These are phyloP conservation scores for Haplosporangium gracile DNA, from an alignment of 192 early-diverging fungal genomes.

Conservation along the genomic window DNA sequence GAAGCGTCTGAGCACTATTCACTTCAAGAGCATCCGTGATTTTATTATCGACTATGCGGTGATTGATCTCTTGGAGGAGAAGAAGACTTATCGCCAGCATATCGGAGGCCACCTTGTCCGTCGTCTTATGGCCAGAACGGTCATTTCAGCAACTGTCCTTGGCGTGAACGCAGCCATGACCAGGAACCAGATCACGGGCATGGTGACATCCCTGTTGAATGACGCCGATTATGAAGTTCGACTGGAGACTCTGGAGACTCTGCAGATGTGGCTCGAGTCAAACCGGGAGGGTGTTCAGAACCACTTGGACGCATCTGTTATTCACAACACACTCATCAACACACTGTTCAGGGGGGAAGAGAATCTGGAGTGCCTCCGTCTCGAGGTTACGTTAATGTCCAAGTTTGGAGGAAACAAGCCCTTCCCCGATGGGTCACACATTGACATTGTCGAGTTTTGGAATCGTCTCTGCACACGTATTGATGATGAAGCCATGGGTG, in stretches of 20 bases:
- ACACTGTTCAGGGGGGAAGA: constrained; percentile 59
- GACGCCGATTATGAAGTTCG: constrained; percentile 79
- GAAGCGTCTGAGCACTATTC: constrained; percentile 28
- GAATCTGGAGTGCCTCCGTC: constrained; percentile 60
- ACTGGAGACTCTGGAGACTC: constrained; percentile 61
- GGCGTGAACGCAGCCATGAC: constrained; percentile 25
- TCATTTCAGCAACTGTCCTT: constrained; percentile 37
- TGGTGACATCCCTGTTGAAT: constrained; percentile 57
- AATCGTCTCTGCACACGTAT: constrained; percentile 57
- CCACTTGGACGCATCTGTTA: constrained; percentile 5
- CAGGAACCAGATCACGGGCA: constrained; percentile 15
- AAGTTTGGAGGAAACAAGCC: constrained; percentile 31
- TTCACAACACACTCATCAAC: constrained; percentile 56
- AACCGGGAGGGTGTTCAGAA: constrained; percentile 2
- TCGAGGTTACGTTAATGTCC: constrained; percentile 61
- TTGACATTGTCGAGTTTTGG: constrained; percentile 57
- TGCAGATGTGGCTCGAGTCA: constrained; percentile 33
- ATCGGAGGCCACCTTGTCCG: constrained; percentile 60
- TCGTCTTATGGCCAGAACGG: constrained; percentile 54
- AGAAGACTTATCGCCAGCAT: constrained; percentile 38
- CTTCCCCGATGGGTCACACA: constrained; percentile 21
- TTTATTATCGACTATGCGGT: constrained; percentile 45
- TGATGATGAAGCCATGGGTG: constrained; percentile 58
- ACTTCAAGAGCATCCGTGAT: constrained; percentile 53
- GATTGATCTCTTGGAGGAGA: constrained; percentile 39